Base-by-base conservation (phyloP, 768 basidiomycete species). In the Boletus pseudopeckii region DNA sequence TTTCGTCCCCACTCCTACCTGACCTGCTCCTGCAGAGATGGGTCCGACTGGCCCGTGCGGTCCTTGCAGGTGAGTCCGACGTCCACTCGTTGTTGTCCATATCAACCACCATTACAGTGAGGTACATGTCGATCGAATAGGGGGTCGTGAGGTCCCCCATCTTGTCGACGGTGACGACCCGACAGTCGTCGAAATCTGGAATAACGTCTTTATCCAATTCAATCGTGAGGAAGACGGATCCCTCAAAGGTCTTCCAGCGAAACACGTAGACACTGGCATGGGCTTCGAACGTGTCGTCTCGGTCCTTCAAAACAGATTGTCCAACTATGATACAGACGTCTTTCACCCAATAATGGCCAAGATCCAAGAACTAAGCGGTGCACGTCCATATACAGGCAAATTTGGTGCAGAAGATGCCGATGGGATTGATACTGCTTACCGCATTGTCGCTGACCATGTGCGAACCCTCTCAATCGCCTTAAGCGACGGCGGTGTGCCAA, bases 201-300 rank as follows among this genome's bases (percentile, higher is more conserved):
- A 99, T 77, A 98, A 97, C 69, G 97, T 99, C 52, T 99, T 98
- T 70, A 98, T 99, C 67, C 95, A 98, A 65, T 99, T 90, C 77
- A 98, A 99, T 69, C 90, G 97, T 44, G 96, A 98, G 71, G 81
- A 84, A 41, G 90, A 95, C 53, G 88, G 90, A 38, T 83, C 85
- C 18, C 80, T 99, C 15, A 84, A 81, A 48, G 55, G 81, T 1
- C 80, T 99, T 14, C 97, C 97, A 24, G 83, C 86, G 32, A 93
- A 94, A 72, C 97, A 99, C 63, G 90, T 99, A 57, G 97, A 99
- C 68, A 99, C 97, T 7, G 97, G 97, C 47, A 94, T 99, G 95
- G 97, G 97, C 40, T 99, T 97, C 71, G 97, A 99, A 71, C 91
- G 97, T 48, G 78, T 99, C 28, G 97, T 99, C 26, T 97, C 95